Evolutionary conservation across 257 asterid species (phyloP), one percentile per base, ranked within the genome.

Genomic region (Solanum appendiculatum): DNA sequence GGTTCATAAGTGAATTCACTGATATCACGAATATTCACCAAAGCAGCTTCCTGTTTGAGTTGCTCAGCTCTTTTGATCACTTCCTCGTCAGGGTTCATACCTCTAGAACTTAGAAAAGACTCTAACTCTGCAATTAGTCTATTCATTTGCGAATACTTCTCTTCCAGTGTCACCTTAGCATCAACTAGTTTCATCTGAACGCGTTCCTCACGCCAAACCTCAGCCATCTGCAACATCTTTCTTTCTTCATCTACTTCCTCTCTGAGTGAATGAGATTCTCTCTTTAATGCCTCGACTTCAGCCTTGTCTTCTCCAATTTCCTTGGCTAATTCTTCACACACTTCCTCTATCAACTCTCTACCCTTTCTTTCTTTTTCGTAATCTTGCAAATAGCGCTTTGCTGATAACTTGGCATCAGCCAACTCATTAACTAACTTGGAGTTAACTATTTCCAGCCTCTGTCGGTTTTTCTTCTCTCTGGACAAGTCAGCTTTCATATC

Each of bases 121-220:
- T 91, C 93, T 2, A 94, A 91, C 68, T 91, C 96, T 10, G 89
- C 88, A 9, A 94, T 88, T 81, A 94, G 80, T 87, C 87, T 63
- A 80, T 91, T 94, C 98, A 94, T 93, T 74, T 91, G 90, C 3
- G 87, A 86, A 86, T 91, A 94, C 84, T 92, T 91, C 84, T 92
- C 98, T 90, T 94, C 98, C 11, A 94, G 93, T 88, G 92, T 91
- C 82, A 93, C 91, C 91, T 94, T 94, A 13, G 96, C 96, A 88
- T 94, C 98, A 63, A 93, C 88, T 58, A 94, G 90, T 90, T 92
- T 94, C 93, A 93, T 94, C 88, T 93, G 98, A 46, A 93, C 95
- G 9, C 96, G 93, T 89, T 94, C 98, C 89, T 94, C 96, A 14
- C 98, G 94, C 98, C 98, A 94, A 68, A 92, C 94, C 92, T 93